Evolutionary conservation across 495 filamentous ascomycete genomes (phyloP), one percentile per base, ranked within the genome.

Genomic region (Monascus purpureus): DNA sequence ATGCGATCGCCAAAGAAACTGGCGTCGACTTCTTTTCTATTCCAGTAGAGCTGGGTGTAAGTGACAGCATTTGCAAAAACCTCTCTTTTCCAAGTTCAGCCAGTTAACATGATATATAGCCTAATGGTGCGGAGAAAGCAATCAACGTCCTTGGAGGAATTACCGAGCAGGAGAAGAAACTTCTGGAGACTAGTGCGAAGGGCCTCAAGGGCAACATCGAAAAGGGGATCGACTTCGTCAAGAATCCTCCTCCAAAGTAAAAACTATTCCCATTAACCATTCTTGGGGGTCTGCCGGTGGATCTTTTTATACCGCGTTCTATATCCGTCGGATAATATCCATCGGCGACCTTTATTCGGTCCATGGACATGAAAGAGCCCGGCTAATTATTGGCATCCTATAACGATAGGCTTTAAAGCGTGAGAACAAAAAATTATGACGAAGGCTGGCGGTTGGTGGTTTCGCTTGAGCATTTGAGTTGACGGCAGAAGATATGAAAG

Each of bases 1-100:
- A 84, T 23, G 83, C 72, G 40, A 77, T 97, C 42, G 63, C 55
- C 36, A 80, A 92, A 67, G 77, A 70, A 33, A 79, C 75, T 37
- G 88, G 87, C 43, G 64, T 77, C 45, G 83, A 96, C 27, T 97
- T 81, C 70, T 97, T 97, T 70, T 94, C 90, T 27, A 83, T 87
- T 35, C 88, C 86, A 13, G 72, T 97, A 33, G 80, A 92, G 57
- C 84, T 97, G 35, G 90, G 88, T 45, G 85, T 93, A 82, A 62
- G 79, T 68, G 25, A 19, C 25, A 6, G 11, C 4, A 9, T 27
- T 5, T 27, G 13, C 13, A n/a, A 13, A 27, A 12, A 3, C 4
- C n/a, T 3, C 11, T 9, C 25, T 27, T 12, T n/a, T 13, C 12
- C n/a, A n/a, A 6, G 1, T 12, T 13, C 20, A 18, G 6, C 9